Base-by-base conservation (phyloP, 331 rosid genomes). In the Rosa hybrid region DNA sequence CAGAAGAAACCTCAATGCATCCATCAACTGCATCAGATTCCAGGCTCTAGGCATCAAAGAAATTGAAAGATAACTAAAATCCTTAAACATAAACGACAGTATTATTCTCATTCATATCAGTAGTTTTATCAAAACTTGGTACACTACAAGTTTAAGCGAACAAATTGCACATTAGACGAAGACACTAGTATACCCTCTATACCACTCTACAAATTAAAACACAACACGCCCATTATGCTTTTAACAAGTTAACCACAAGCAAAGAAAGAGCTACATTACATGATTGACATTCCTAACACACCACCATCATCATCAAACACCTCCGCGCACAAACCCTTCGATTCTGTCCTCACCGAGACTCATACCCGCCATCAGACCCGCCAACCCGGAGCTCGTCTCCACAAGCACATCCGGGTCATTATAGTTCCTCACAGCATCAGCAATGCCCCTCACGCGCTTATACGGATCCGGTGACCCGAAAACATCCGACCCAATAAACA, bases 361-460 rank as follows among this genome's bases (percentile, higher is more conserved):
- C 81, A 88, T 82, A 74, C 78, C 86, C 1, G 73, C 74, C 84
- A 90, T 81, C 81, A 88, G 81, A 74, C 77, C 86, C 1, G 73
- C 74, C 84, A 90, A 78, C 8, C 91, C 90, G 11, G 77, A 82
- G 81, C 90, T 86, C 81, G 84, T 77, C 63, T 85, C 89, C 81
- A 77, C 87, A 83, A 91, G 79, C 72, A 86, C 92, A 76, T 51
- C 78, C 41, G 97, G 92, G 81, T 89, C 90, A 80, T 75, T 86
- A 78, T 89, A 88, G 50, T 89, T 77, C 86, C 86, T 81, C 38
- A 90, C 96, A 18, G 94, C 94, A 74, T 83, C 81, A 42, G 90
- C 75, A 17, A 94, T 88, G 16, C 91, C 91, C 41, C 88, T 80
- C 23, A 92, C 85, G 18, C 94, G 89, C 71, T 88, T 87, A 59